A percentile compares a stretch with the other conserved stretches of the same genome.
Evolutionary conservation across 345 rosid genomes (phyloP).

Genomic region (Carallia pectinifolia): DNA sequence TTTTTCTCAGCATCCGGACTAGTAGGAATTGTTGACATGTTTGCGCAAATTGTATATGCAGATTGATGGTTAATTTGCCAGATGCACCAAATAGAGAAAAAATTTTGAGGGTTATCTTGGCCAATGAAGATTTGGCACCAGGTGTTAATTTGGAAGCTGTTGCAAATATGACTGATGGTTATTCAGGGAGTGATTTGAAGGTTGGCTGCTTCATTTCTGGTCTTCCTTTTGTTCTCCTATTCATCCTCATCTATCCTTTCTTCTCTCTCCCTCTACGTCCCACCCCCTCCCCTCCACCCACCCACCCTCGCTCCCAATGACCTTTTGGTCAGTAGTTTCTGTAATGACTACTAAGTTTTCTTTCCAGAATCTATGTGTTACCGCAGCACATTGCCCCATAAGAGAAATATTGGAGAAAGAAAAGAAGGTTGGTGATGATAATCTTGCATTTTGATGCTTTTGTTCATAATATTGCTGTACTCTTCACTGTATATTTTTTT

Average conservation of each 20-base stretch:
- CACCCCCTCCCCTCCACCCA: not conserved
- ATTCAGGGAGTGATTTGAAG: constrained; percentile 98
- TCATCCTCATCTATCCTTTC: not conserved
- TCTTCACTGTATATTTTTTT: not conserved
- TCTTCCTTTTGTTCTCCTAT: not conserved
- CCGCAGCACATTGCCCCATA: constrained; percentile 96
- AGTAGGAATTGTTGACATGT: not conserved
- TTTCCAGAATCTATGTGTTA: constrained; percentile 80
- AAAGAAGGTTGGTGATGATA: constrained; percentile 58
- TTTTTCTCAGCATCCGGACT: not conserved
- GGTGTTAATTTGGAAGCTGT: constrained; percentile 75
- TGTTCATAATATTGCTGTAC: not conserved
- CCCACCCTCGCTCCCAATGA: not conserved
- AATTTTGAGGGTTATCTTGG: constrained; percentile 75
- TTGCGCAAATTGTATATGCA: constrained; percentile 30
- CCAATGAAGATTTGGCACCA: constrained; percentile 80
- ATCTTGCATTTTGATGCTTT: not conserved
- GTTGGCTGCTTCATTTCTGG: constrained; percentile 30
- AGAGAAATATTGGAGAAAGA: constrained; percentile 91
- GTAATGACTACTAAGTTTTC: not conserved
- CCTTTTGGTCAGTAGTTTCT: not conserved
- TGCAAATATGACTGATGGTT: constrained; percentile 92
- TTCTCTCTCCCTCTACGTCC: not conserved
- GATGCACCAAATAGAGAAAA: constrained; percentile 78
- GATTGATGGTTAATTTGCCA: constrained; percentile 96